These are phyloP conservation scores for Imleria badia DNA, from an alignment of 768 basidiomycete genomes.

Conservation along the genomic window DNA sequence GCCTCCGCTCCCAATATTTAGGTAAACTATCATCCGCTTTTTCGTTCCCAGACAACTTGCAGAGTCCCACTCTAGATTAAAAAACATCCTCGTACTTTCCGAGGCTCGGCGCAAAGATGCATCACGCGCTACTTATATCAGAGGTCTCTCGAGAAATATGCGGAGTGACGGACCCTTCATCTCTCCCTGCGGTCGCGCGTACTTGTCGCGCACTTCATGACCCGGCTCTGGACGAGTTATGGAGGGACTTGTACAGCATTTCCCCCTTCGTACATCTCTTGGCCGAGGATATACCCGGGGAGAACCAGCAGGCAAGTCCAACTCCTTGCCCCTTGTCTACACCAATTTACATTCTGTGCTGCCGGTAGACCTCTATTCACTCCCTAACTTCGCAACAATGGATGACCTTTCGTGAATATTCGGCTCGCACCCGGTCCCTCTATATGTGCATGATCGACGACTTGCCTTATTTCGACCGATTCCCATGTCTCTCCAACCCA, in stretches of 20 bases:
- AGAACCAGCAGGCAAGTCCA: constrained; percentile 14
- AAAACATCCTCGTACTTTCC: not conserved
- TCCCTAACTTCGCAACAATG: constrained; percentile 9
- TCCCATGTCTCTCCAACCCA: constrained; percentile 13
- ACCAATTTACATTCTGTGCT: not conserved
- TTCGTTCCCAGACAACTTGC: not conserved
- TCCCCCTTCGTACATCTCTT: constrained; percentile 23
- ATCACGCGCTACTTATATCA: constrained; percentile 24
- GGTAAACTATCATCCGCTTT: constrained; percentile 11
- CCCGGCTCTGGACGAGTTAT: constrained; percentile 26
- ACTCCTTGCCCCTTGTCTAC: not conserved
- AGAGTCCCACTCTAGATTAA: not conserved
- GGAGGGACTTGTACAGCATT: constrained; percentile 23
- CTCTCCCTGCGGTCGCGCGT: constrained; percentile 22
- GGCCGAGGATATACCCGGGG: not conserved
- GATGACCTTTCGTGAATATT: constrained; percentile 22
- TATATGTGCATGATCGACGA: constrained; percentile 23
- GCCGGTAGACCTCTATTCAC: not conserved
- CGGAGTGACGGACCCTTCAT: constrained; percentile 3
- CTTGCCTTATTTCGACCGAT: constrained; percentile 4
- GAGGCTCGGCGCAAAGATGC: constrained; percentile 12
- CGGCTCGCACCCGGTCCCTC: constrained; percentile 17
- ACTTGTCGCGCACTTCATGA: constrained; percentile 24
- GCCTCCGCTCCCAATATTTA: constrained; percentile 1
- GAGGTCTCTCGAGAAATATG: constrained; percentile 22